Percentiles rank a stretch among this genome's conserved stretches.
These are phyloP conservation scores for Solanum clarkiae DNA, from an alignment of 257 asterid species.

Conservation along the genomic window DNA sequence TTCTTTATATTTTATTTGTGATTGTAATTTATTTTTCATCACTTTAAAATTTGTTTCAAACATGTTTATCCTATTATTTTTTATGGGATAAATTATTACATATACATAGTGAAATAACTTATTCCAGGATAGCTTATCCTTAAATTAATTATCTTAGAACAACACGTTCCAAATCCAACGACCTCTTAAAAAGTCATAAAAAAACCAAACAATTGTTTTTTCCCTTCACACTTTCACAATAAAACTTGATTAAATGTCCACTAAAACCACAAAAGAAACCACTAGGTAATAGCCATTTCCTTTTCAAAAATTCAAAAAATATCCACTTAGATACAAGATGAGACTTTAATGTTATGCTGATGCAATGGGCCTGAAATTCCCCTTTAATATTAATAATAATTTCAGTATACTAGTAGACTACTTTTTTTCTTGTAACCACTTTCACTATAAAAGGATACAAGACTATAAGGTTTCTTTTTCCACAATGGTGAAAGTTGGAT, in stretches of 20 bases:
- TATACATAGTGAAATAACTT: too few species aligned
- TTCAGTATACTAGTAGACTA: background rate
- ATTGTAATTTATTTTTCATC: too few species aligned
- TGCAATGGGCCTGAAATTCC: background rate
- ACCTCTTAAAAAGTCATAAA: background rate
- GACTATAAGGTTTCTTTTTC: constrained; percentile 6
- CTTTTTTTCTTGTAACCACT: background rate
- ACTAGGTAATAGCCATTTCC: background rate
- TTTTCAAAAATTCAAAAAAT: background rate
- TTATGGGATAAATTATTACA: too few species aligned
- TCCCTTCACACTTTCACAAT: background rate
- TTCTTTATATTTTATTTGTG: too few species aligned
- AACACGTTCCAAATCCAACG: too few species aligned
- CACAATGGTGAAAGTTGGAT: background rate
- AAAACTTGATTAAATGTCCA: too few species aligned
- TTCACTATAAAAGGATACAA: constrained; percentile 13
- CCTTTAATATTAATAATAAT: background rate
- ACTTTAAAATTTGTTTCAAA: too few species aligned
- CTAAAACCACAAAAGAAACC: background rate
- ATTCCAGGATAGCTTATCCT: too few species aligned
- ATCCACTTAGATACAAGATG: background rate
- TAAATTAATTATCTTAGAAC: too few species aligned
- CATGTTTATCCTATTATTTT: too few species aligned
- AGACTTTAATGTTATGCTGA: constrained; percentile 10
- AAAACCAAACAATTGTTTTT: background rate